Evolutionary conservation across 768 basidiomycete species (phyloP), one percentile per base, ranked within the genome.

Genomic region (Leccinum sublutescens): DNA sequence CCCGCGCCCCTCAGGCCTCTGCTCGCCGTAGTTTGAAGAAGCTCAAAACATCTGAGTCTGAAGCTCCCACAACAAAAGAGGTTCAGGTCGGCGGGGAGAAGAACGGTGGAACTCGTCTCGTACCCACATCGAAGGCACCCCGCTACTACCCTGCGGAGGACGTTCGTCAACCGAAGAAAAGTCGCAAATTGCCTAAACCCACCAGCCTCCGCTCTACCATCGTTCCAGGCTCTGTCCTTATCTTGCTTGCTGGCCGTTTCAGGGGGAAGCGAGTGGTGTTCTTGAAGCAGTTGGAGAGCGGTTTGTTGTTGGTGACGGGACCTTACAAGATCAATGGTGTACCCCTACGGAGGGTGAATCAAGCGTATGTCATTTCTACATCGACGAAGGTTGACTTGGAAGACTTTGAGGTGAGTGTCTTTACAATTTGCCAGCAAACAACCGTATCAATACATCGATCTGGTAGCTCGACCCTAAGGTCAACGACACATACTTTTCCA

Each of bases 321-420:
- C 97, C 97, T 51, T 98, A 86, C 86, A 96, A 94, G 84, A 75
- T 98, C 75, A 99, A 99, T 78, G 97, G 97, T 74, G 96, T 99
- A 50, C 97, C 97, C 67, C 84, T 99, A 75, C 85, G 95, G 76
- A 87, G 97, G 76, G 95, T 99, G 61, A 96, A 95, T 82, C 96
- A 98, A 81, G 94, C 97, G 56, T 99, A 99, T 75, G 94, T 95
- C 62, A 98, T 99, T 71, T 93, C 96, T 59, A 99, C 97, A 59
- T 95, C 95, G 57, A 98, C 97, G 67, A 93, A 88, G 79, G 77
- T 98, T 66, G 91, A 96, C 64, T 75, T 98, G 58, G 82, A 79
- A 27, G 82, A 79, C 58, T 79, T 91, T 74, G 84, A 84, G 80
- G 94, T 93, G 68, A 63, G 84, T 80, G 52, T 25, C 36, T 57